Percentiles rank a stretch among this genome's conserved stretches.
These are phyloP conservation scores for Suhomyces vadensis DNA, from an alignment of 805 yeast genomes.

Conservation along the genomic window DNA sequence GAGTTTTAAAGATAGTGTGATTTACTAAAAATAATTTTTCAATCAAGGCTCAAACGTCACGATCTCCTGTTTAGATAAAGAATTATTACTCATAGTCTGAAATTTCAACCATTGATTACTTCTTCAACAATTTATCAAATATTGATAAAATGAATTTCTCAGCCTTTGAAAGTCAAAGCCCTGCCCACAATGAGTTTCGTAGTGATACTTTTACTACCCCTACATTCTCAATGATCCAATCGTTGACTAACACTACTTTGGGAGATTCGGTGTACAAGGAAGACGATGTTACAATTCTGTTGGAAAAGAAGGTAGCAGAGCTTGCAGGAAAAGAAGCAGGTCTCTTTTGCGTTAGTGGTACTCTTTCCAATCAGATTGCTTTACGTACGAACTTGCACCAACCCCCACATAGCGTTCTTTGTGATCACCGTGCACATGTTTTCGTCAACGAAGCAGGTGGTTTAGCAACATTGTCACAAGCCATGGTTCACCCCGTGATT, in stretches of 20 bases:
- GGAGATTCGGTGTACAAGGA: conserved; percentile 48
- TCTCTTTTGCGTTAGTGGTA: conserved; percentile 43
- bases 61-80: too few species aligned
- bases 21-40: too few species aligned
- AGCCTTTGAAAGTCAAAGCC: conserved; percentile 9
- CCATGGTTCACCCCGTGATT: conserved; percentile 39
- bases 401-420: conserved; percentile 43
- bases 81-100: too few species aligned
- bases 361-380: conserved; percentile 44
- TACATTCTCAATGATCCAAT: conserved; percentile 36
- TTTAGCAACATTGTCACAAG: conserved; percentile 43
- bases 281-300: conserved; percentile 33
- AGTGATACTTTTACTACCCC: conserved; percentile 93
- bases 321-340: conserved; percentile 43
- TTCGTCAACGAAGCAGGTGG: conserved; percentile 45
- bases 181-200: conserved; percentile 43
- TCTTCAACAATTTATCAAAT: neutral
- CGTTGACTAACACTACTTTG: conserved; percentile 46
- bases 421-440: conserved; percentile 41
- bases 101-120: neutral
- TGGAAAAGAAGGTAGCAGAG: conserved; percentile 35
- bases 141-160: neutral
- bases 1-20: too few species aligned
- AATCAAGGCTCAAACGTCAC: neutral
- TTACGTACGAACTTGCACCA: conserved; percentile 39